Percentiles rank a stretch among this genome's conserved stretches.
Conservation (phyloP, 2,329 filamentous ascomycete genomes). For the Pochonia chlamydosporia region DNA sequence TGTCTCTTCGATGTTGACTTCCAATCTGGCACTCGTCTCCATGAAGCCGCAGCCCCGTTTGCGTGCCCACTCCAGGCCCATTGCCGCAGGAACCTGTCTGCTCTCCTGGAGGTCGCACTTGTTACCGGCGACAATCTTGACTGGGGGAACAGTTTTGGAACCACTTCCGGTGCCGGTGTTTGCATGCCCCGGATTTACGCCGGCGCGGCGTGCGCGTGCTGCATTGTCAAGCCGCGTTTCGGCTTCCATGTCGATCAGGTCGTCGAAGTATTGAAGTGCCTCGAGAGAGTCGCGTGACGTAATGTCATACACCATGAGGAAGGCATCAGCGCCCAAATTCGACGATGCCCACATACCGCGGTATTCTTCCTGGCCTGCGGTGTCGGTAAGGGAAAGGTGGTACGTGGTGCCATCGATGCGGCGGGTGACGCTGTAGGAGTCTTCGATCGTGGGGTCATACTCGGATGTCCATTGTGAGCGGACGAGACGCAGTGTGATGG, state of each 20-base stretch:
- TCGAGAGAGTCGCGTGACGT: conserved; percentile 63
- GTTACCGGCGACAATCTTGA: conserved; percentile 82
- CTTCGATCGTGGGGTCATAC: conserved; percentile 76
- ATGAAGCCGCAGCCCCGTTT: conserved; percentile 73
- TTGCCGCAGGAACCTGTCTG: conserved; percentile 61
- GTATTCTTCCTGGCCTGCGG: conserved; percentile 86
- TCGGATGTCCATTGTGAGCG: conserved; percentile 80
- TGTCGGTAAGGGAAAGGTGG: conserved; percentile 75
- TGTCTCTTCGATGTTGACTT: conserved; percentile 86
- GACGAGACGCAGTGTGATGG: conserved; percentile 76
- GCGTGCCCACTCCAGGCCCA: conserved; percentile 73
- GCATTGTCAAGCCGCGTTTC: conserved; percentile 63
- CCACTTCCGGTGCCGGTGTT: conserved; percentile 25
- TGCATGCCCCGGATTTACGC: conserved; percentile 23
- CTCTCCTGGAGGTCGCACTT: conserved; percentile 75
- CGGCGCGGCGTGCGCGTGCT: conserved; percentile 42
- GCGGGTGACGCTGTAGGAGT: conserved; percentile 79
- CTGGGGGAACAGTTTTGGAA: conserved; percentile 55
- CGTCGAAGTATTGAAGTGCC: conserved; percentile 71
- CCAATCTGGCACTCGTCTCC: conserved; percentile 79
- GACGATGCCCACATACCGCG: conserved; percentile 78
- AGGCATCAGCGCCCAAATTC: conserved; percentile 75
- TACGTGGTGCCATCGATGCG: conserved; percentile 75
- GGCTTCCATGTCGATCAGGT: conserved; percentile 77
- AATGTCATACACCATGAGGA: conserved; percentile 85